Evolutionary conservation across 768 basidiomycete genomes (phyloP).

Genomic region (Podaxis sp.): DNA sequence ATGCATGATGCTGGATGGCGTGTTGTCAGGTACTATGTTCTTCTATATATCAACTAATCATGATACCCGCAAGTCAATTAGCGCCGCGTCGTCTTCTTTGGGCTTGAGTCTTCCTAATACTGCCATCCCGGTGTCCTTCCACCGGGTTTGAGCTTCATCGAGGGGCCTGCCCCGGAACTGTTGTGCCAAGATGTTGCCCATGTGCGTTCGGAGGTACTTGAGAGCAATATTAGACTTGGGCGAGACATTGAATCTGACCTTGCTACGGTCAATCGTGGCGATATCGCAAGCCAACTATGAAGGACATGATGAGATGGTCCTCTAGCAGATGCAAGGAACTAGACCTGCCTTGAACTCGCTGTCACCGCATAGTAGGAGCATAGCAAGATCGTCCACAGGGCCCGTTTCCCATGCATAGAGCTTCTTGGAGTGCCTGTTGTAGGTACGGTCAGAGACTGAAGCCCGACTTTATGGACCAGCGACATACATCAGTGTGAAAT

Average conservation of each 20-base stretch:
- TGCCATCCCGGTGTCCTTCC: slow-evolving; percentile 72
- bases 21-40: background rate
- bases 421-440: slow-evolving; percentile 85
- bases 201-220: slow-evolving; percentile 70
- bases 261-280: slow-evolving; percentile 75
- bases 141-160: slow-evolving; percentile 56
- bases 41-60: slow-evolving; percentile 5
- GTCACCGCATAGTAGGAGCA: slow-evolving; percentile 88
- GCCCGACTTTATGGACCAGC: background rate
- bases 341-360: slow-evolving; percentile 72
- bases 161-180: slow-evolving; percentile 67
- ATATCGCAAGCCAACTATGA: slow-evolving; percentile 67
- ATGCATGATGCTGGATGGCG: background rate
- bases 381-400: slow-evolving; percentile 79
- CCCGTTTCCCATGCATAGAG: slow-evolving; percentile 93
- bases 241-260: slow-evolving; percentile 68
- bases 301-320: background rate
- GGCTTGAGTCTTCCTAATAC: slow-evolving; percentile 56
- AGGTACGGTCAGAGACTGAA: background rate
- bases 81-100: slow-evolving; percentile 27
- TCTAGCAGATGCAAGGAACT: background rate
- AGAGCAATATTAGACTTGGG: slow-evolving; percentile 79
- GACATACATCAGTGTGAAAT: slow-evolving; percentile 83
- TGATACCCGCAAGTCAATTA: slow-evolving; percentile 16
- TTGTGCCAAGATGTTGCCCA: slow-evolving; percentile 57